Evolutionary conservation across 2,329 filamentous ascomycete genomes (phyloP), one percentile per base, ranked within the genome.

Genomic region (Colletotrichum spaethianum): DNA sequence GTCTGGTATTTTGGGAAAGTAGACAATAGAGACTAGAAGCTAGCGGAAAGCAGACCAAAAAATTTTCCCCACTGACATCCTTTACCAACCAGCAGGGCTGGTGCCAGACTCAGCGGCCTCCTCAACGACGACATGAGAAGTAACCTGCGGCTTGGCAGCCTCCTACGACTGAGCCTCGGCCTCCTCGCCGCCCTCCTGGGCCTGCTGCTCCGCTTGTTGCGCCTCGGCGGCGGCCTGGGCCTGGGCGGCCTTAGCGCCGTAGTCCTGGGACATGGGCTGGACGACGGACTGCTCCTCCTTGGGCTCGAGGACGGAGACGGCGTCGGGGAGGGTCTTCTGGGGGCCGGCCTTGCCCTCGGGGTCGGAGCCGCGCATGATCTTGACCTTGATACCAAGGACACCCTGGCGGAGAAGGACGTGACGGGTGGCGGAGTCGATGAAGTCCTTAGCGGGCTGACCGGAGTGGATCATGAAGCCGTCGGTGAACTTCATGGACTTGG

Each of bases 401-500:
- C 96, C 96, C 91, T 99, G 96, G 89, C 97, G 94, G 87, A 99
- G 95, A 79, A 99, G 95, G 82, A 99, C 96, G 94, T 99, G 96
- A 82, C 96, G 96, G 83, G 96, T 98, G 80, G 97, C 97, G 82
- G 89, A 91, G 91, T 99, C 96, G 86, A 99, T 99, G 90, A 99
- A 99, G 89, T 99, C 96, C 89, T 97, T 96, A 83, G 96, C 96
- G 83, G 96, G 96, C 87, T 99, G 96, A 89, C 96, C 96, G 83
- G 96, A 99, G 94, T 99, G 96, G 89, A 99, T 99, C 96, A 99
- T 99, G 94, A 99, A 99, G 86, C 96, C 96, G 87, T 99, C 95
- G 87, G 96, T 99, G 93, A 99, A 99, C 93, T 99, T 99, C 96
- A 99, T 99, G 89, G 91, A 94, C 94, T 99, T 99, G 88, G 96